Evolutionary conservation across 495 filamentous ascomycete species (phyloP).

Genomic region (Penicillium alfredii): DNA sequence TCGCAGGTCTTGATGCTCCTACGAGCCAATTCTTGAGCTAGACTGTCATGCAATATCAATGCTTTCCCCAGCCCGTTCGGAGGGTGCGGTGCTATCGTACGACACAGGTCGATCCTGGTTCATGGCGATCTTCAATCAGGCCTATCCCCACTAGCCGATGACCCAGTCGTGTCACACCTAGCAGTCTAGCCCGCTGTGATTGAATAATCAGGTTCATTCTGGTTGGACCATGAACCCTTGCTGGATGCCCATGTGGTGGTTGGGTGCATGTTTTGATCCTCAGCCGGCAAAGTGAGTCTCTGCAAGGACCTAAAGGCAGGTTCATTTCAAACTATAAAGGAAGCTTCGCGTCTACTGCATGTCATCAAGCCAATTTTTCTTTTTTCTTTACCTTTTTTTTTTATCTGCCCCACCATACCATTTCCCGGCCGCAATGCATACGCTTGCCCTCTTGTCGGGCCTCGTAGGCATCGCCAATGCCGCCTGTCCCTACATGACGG

Average conservation of each 20-base stretch:
- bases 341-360: no score
- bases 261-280: background rate
- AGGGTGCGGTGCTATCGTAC: conserved; percentile 3
- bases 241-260: conserved; percentile 2
- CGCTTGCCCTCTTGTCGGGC: conserved; percentile 21
- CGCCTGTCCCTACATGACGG: conserved; percentile 39
- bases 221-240: conserved; percentile 7
- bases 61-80: conserved; percentile 1
- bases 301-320: no score
- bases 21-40: background rate
- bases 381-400: no score
- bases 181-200: conserved; percentile 8
- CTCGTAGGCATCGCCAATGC: conserved; percentile 38
- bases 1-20: background rate
- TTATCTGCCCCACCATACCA: background rate
- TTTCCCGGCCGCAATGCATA: conserved; percentile 21
- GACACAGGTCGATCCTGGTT: background rate
- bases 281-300: background rate
- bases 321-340: no score
- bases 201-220: conserved; percentile 10
- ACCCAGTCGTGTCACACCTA: no score
- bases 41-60: background rate
- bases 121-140: no score
- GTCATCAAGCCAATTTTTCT: no score
- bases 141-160: no score